phyloP scores from a whole-genome alignment of 2,329 filamentous ascomycete species.

The Malbranchea zuffiana region DNA sequence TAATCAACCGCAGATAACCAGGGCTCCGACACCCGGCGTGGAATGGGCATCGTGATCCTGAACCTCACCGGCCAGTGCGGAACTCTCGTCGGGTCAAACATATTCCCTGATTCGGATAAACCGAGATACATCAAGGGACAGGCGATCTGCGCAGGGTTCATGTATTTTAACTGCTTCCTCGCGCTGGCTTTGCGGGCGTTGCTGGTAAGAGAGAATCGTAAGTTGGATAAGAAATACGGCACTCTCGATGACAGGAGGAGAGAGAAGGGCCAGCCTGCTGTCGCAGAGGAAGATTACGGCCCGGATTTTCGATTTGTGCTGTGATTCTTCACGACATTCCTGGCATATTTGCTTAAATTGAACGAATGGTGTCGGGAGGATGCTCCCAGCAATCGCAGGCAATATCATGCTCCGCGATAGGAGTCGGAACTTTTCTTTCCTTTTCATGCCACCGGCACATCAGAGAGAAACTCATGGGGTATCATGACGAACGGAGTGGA shows the following conservation, averaged over 20 bases:
- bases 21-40: conserved; percentile 56
- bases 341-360: too few relatives aligned
- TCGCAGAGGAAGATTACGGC: conserved; percentile 33
- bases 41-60: conserved; percentile 54
- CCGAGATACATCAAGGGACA: conserved; percentile 46
- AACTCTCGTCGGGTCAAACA: conserved; percentile 51
- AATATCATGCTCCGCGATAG: too few relatives aligned
- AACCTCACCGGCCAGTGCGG: conserved; percentile 58
- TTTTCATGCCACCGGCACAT: too few relatives aligned
- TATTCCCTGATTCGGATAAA: conserved; percentile 45
- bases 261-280: conserved; percentile 12
- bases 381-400: too few relatives aligned
- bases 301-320: conserved; percentile 30
- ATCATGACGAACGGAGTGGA: too few relatives aligned
- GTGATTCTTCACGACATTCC: too few relatives aligned
- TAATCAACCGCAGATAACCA: conserved; percentile 46
- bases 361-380: too few relatives aligned
- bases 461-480: too few relatives aligned
- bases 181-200: conserved; percentile 44
- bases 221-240: conserved; percentile 43
- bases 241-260: conserved; percentile 16
- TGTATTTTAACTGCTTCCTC: conserved; percentile 48
- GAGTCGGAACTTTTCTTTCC: too few relatives aligned
- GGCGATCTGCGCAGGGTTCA: conserved; percentile 51
- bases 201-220: conserved; percentile 50